Base-by-base conservation (phyloP, 305 asterid genomes). In the Fraxinus nigra region DNA sequence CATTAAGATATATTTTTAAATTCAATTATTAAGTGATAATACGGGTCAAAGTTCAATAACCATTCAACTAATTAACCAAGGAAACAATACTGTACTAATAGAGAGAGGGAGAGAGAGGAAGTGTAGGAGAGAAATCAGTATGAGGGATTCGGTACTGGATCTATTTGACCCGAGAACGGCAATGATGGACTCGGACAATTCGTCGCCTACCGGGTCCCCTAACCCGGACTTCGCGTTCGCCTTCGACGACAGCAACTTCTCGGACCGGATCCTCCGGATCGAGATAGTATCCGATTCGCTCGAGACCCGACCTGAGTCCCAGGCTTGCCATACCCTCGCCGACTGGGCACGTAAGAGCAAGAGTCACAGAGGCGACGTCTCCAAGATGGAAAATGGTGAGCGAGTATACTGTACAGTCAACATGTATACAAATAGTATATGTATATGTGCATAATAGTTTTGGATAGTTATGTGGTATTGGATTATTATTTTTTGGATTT, bases 291-390 rank as follows among this genome's bases (percentile, higher is more conserved):
- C 93, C 82, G 97, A 94, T 84, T 82, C 92, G 3, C 28, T 87
- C 14, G 97, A 90, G 59, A 37, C 87, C 11, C 74, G 16, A 6
- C 77, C 90, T 32, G 91, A 87, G 40, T 65, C 90, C 61, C 91
- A 86, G 16, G 86, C 78, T 33, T 89, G 89, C 87, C 92, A 88
- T 82, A 92, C 90, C 86, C 90, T 93, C 46, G 94, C 95, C 22
- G 98, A 92, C 81, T 96, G 98, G 99, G 98, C 97, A 85, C 91
- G 98, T 72, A 89, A 90, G 83, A 92, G 88, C 63, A 96, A 96
- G 81, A 97, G 99, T 20, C 95, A 93, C 7, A 92, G 95, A 77
- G 95, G 92, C 76, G 94, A 92, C 82, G 61, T 85, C 26, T 81
- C 78, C 63, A 91, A 84, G 35, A 92, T 85, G 87, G 95, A 88